Percentiles rank a stretch among this genome's conserved stretches.
Evolutionary conservation across 108 stramenopile genomes (phyloP).

Genomic region (Cyclostephanos tholiformis): DNA sequence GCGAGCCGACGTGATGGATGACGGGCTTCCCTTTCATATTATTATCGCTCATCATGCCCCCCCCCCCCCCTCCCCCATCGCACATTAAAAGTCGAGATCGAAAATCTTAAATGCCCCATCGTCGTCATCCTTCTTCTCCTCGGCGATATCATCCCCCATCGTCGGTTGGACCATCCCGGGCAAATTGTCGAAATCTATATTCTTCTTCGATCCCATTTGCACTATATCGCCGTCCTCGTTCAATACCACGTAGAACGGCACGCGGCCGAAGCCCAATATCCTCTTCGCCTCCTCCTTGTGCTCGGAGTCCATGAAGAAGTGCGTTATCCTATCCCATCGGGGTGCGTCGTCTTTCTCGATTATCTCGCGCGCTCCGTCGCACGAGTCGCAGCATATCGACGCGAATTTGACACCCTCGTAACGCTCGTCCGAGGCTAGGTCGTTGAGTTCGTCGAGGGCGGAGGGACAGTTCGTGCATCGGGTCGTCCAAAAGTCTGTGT

Average conservation of each 20-base stretch:
- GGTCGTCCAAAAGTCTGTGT: constrained; percentile 91
- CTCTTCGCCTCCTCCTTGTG: constrained; percentile 82
- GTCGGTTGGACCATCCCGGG: constrained; percentile 40
- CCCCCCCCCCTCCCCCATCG: not conserved
- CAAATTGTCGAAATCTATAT: constrained; percentile 71
- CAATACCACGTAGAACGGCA: constrained; percentile 87
- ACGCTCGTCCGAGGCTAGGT: constrained; percentile 55
- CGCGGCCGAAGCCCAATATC: constrained; percentile 72
- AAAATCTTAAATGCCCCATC: constrained; percentile 36
- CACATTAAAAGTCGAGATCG: constrained; percentile 37
- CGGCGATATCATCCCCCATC: constrained; percentile 10
- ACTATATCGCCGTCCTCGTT: constrained; percentile 73
- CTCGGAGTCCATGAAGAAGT: constrained; percentile 78
- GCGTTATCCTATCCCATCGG: constrained; percentile 72
- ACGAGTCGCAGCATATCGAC: constrained; percentile 82
- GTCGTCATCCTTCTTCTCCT: not conserved
- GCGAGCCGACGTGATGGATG: too few species aligned
- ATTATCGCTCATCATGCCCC: not conserved
- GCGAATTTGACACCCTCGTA: constrained; percentile 74
- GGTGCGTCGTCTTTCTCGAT: constrained; percentile 72
- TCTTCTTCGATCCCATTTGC: constrained; percentile 68
- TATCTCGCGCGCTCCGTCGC: constrained; percentile 86
- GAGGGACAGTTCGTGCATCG: constrained; percentile 82
- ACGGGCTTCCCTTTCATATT: too few species aligned
- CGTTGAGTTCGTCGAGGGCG: constrained; percentile 76